phyloP scores from a whole-genome alignment of 2,329 filamentous ascomycete species.

The Cladophialophora immunda region DNA sequence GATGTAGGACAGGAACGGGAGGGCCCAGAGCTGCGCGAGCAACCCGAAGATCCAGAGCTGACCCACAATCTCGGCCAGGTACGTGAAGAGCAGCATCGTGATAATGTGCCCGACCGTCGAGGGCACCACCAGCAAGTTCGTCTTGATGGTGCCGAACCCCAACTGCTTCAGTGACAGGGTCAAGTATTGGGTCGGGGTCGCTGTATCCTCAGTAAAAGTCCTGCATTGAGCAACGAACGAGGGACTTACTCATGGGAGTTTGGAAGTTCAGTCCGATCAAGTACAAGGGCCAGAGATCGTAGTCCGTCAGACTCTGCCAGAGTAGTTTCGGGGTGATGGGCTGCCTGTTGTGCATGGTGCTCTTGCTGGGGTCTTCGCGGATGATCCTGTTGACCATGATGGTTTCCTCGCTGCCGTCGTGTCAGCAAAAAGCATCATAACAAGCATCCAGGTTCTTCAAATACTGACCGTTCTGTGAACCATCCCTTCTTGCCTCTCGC shows the following conservation, averaged over 20 bases:
- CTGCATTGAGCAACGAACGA: neutral
- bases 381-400: slow-evolving; percentile 70
- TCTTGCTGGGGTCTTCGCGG: slow-evolving; percentile 52
- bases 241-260: slow-evolving; percentile 32
- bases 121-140: slow-evolving; percentile 69
- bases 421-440: slow-evolving; percentile 2
- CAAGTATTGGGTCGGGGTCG: slow-evolving; percentile 56
- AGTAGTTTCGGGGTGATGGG: slow-evolving; percentile 44
- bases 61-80: slow-evolving; percentile 48
- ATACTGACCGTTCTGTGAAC: slow-evolving; percentile 62
- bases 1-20: slow-evolving; percentile 62
- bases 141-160: slow-evolving; percentile 46
- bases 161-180: slow-evolving; percentile 56
- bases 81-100: slow-evolving; percentile 62
- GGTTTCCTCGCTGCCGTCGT: slow-evolving; percentile 59
- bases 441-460: neutral
- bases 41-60: slow-evolving; percentile 58
- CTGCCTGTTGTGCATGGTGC: slow-evolving; percentile 50
- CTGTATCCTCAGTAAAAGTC: slow-evolving; percentile 43
- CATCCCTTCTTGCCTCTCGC: slow-evolving; percentile 66
- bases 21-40: slow-evolving; percentile 60
- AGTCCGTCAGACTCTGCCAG: slow-evolving; percentile 48
- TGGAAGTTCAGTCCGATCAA: slow-evolving; percentile 44
- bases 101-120: slow-evolving; percentile 65
- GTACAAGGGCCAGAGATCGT: slow-evolving; percentile 52